Base-by-base conservation (phyloP, 2,329 filamentous ascomycete species). In the Tolypocladium paradoxum region DNA sequence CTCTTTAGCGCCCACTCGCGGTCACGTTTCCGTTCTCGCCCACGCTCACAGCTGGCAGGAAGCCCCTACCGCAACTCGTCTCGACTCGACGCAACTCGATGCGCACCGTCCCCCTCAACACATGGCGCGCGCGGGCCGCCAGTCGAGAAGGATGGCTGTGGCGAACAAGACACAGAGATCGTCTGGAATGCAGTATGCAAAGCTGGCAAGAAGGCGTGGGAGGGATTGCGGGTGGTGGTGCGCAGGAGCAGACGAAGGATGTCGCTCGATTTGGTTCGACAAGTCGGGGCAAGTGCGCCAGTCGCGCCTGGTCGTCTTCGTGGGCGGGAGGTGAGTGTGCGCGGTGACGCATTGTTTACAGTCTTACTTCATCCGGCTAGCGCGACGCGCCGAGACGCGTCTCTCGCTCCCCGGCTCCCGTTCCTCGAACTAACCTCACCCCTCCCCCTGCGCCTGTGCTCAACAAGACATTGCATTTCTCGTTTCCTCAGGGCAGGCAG, bases 291-390 rank as follows among this genome's bases (percentile, higher is more conserved):
- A 48, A 47, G 55, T 50, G 50, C 54, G 46, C 37, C 48, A 51
- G 55, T 55, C 52, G 55, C 56, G 56, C 55, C 53, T 55, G 54
- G 50, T 50, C 27, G 54, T 46, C 49, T 34, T 31, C 48, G 53
- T 43, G 47, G 48, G 51, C 54, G 48, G 51, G 57, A 48, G 52
- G 54, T 53, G 55, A 49, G 52, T 48, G 53, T 50, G 57, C 49
- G 57, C 53, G 57, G 62, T 67, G 64, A 66, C 64, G 65, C 66
- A 67, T 68, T 70, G 67, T 70, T 70, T 70, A 70, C 65, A 58
- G 49, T 54, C 22, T 62, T 68, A 55, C 67, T 59, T 48, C 34
- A 57, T 56, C 1, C 22, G 61, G 57, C 53, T 68, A 68, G 66
- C 57, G 57, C 45, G 46, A 58, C 68, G 62, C 67, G 66, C 56